phyloP scores from a whole-genome alignment of 805 yeast species.

The Yarrowia deformans region DNA sequence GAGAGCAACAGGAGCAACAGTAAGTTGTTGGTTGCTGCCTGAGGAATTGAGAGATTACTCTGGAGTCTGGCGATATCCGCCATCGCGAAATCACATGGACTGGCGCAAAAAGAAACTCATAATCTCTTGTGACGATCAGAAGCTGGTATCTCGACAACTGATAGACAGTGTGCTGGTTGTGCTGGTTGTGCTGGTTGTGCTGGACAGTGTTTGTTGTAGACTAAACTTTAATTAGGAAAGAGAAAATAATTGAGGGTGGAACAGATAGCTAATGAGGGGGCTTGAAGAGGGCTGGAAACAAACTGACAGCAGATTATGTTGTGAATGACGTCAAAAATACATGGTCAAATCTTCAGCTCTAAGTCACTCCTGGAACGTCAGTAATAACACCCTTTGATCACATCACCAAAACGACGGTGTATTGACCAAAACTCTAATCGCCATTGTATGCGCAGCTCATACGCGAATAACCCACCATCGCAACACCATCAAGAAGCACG shows the following conservation, averaged over 20 bases:
- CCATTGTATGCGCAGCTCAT: not conserved
- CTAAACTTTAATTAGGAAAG: not conserved
- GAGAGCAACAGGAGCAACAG: not conserved
- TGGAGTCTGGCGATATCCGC: not conserved
- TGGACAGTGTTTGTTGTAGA: not conserved
- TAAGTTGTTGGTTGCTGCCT: not conserved
- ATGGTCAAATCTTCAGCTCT: no score
- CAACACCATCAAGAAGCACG: not conserved
- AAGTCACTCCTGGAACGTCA: no score
- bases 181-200: not conserved
- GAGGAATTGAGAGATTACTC: not conserved
- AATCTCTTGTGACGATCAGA: constrained; percentile 2
- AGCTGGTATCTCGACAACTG: not conserved
- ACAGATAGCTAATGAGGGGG: no score
- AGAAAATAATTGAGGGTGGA: not conserved
- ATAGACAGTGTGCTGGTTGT: not conserved
- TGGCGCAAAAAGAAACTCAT: constrained; percentile 9
- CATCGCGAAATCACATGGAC: not conserved
- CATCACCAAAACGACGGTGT: no score
- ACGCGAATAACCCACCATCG: constrained; percentile 14
- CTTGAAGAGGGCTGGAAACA: no score
- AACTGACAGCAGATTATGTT: no score
- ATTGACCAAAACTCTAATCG: no score
- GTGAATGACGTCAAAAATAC: no score
- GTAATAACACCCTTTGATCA: no score